Base-by-base conservation (phyloP, 768 basidiomycete genomes). In the Tubosaeta brunneosetosa region DNA sequence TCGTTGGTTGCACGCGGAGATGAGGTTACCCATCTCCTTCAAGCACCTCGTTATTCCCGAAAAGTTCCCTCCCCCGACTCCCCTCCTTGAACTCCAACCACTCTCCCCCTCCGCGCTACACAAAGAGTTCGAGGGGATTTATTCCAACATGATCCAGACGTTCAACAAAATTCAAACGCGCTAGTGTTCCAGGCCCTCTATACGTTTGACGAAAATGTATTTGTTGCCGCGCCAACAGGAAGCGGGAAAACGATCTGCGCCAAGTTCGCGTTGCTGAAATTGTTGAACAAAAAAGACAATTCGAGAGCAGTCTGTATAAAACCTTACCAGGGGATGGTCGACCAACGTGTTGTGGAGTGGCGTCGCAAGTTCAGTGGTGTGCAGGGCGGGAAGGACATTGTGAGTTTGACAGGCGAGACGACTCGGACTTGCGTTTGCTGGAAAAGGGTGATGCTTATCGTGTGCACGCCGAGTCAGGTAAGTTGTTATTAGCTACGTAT, bases 131-230 rank as follows among this genome's bases (percentile, higher is more conserved):
- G 92, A 98, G 67, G 77, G 78, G 1, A 81, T 98, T 40, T 99
- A 97, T 68, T 81, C 84, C 1, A 81, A 79, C 16, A 82, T 82
- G 0, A 85, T 98, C 58, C 78, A 83, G 55, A 84, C 83, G 1
- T 98, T 97, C 78, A 98, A 98, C 81, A 99, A 97, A 71, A 97
- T 98, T 55, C 97, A 98, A 67, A 98, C 93, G 0, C 97, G 97
- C 22, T 22, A 70, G 94, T 97, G 42, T 98, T 99, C 86, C 94
- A 97, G 61, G 94, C 95, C 0, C 77, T 99, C 0, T 99, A 97
- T 68, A 93, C 91, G 0, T 86, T 92, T 0, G 94, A 97, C 62
- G 97, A 98, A 64, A 98, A 95, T 61, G 87, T 95, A 38, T 94
- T 98, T 65, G 85, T 99, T 51, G 94, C 94, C 17, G 97, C 95